Conservation (phyloP, 805 yeast genomes). For the Metschnikowia lunata region DNA sequence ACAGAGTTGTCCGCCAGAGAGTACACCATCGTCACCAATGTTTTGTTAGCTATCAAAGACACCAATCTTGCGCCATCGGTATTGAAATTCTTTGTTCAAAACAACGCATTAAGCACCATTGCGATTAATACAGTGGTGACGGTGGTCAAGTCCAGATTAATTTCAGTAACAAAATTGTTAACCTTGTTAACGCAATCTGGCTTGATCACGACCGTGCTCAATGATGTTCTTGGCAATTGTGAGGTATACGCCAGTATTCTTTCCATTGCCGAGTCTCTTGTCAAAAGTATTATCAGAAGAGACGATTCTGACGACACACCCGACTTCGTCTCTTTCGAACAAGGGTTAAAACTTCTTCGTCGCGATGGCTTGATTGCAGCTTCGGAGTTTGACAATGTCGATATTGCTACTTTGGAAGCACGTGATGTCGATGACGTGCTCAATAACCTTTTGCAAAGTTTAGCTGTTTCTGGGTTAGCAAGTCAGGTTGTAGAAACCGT, state of each 20-base stretch:
- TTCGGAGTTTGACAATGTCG: slow-evolving; percentile 5
- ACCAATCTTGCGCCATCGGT: slow-evolving; percentile 34
- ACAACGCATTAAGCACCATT: slow-evolving; percentile 21
- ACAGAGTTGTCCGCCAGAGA: slow-evolving; percentile 32
- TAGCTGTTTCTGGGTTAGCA: slow-evolving; percentile 40
- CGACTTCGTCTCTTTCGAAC: slow-evolving; percentile 5
- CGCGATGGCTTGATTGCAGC: slow-evolving; percentile 12
- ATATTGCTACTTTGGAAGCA: slow-evolving; percentile 2
- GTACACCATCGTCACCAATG: slow-evolving; percentile 36
- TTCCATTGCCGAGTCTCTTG: slow-evolving; percentile 26
- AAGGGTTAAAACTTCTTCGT: slow-evolving; percentile 13
- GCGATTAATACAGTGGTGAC: slow-evolving; percentile 19
- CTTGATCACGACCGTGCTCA: slow-evolving; percentile 30
- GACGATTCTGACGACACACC: slow-evolving; percentile 5
- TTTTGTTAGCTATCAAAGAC: slow-evolving; percentile 34
- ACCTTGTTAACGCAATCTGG: slow-evolving; percentile 34
- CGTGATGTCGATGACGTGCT: slow-evolving; percentile 28
- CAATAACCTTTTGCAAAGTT: slow-evolving; percentile 36
- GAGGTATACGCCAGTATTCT: slow-evolving; percentile 32
- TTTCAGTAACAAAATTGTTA: slow-evolving; percentile 31
- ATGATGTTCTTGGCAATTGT: slow-evolving; percentile 38
- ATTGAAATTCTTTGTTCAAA: slow-evolving; percentile 30
- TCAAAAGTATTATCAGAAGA: slow-evolving; percentile 12
- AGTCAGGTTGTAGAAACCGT: slow-evolving; percentile 35
- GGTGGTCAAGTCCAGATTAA: slow-evolving; percentile 29